phyloP scores from a whole-genome alignment of 345 rosid species.

The Microcos paniculata region DNA sequence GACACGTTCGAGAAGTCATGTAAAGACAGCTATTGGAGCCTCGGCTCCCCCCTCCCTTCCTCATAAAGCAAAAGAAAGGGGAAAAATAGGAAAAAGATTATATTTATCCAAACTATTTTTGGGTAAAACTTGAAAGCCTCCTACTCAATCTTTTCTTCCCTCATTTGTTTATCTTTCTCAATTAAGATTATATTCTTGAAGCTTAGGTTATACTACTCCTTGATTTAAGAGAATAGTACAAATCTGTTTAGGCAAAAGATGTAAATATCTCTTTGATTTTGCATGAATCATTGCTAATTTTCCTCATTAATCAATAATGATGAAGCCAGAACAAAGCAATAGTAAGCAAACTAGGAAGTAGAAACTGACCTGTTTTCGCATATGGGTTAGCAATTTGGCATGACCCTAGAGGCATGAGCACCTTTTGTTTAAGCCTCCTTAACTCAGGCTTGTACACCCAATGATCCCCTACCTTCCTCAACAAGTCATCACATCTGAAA shows the following conservation, averaged over 20 bases:
- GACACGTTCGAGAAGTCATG: too few relatives aligned
- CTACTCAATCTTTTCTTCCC: background rate
- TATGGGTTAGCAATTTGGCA: conserved; percentile 63
- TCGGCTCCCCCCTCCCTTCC: too few relatives aligned
- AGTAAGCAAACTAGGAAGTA: background rate
- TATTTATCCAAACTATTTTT: background rate
- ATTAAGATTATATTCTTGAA: background rate
- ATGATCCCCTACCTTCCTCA: conserved; percentile 47
- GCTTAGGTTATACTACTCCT: too few relatives aligned
- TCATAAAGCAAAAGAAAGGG: too few relatives aligned
- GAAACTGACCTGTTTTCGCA: conserved; percentile 42
- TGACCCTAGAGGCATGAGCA: conserved; percentile 80
- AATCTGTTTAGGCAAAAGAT: too few relatives aligned
- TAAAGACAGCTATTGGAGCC: too few relatives aligned
- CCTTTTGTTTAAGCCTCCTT: conserved; percentile 53
- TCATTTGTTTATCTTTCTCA: too few relatives aligned
- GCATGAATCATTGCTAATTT: background rate
- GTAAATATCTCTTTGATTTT: background rate
- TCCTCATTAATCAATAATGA: background rate
- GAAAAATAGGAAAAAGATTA: too few relatives aligned
- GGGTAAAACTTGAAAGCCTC: background rate
- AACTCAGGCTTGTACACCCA: conserved; percentile 74
- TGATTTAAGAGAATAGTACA: too few relatives aligned
- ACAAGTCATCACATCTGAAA: conserved; percentile 68
- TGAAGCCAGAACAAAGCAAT: background rate